phyloP scores from a whole-genome alignment of 2,329 filamentous ascomycete genomes.

The Catunica adiposa region DNA sequence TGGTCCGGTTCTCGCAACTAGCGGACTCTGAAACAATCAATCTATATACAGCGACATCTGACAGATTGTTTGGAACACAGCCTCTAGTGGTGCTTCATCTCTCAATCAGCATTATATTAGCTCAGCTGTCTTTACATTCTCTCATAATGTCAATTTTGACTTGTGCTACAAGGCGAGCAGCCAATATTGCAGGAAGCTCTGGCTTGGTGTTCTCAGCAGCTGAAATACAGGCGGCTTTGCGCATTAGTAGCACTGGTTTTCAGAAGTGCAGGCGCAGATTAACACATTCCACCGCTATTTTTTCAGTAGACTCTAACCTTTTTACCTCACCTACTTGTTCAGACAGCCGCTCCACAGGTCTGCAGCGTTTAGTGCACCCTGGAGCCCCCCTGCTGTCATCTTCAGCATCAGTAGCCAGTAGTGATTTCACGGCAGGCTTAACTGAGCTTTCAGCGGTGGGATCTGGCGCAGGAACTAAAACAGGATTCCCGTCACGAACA shows the following conservation, averaged over 20 bases:
- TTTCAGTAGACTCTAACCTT: background rate
- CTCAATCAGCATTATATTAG: background rate
- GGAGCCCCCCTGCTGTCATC: constrained; percentile 6
- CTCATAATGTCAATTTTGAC: constrained; percentile 10
- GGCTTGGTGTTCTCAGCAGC: background rate
- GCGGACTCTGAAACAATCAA: too few species aligned
- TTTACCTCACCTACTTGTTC: background rate
- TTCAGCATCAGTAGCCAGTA: background rate
- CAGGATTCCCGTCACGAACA: background rate
- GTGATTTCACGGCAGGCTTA: background rate
- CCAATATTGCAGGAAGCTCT: constrained; percentile 1
- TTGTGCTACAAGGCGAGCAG: constrained; percentile 3
- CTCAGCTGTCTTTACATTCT: background rate
- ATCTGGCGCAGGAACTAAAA: background rate
- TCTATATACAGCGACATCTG: too few species aligned
- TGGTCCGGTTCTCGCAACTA: too few species aligned
- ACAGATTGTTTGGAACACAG: background rate
- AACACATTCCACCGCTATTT: background rate
- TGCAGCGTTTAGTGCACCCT: background rate
- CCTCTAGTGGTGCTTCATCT: background rate
- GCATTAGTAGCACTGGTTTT: background rate
- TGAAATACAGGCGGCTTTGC: background rate
- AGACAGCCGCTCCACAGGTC: background rate
- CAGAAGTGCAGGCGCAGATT: background rate
- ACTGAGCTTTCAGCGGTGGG: background rate